Conservation (phyloP, 306 rosid species). For the Trifolium dubium region DNA sequence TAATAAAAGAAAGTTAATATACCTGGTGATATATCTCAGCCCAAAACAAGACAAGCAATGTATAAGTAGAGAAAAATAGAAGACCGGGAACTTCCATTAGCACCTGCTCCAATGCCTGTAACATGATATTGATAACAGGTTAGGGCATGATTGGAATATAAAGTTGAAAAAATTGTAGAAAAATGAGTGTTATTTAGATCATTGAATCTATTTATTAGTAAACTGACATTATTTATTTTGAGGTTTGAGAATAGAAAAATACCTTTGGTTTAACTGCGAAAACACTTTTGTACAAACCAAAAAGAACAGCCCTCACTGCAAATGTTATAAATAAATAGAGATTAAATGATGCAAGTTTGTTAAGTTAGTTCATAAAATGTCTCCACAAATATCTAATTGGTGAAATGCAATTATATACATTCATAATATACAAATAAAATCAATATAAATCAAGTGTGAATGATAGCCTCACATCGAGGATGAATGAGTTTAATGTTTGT, state of each 20-base stretch:
- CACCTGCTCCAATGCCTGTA: constrained; percentile 65
- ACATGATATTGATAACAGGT: constrained; percentile 30
- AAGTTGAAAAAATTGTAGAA: neutral
- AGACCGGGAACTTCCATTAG: constrained; percentile 83
- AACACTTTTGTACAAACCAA: constrained; percentile 63
- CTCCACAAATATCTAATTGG: neutral
- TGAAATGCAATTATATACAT: neutral
- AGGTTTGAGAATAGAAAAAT: constrained; percentile 32
- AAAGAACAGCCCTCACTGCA: constrained; percentile 72
- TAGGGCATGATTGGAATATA: constrained; percentile 14
- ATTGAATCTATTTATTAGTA: no score
- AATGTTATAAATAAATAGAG: constrained; percentile 21
- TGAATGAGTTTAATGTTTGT: neutral
- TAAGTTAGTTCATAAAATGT: neutral
- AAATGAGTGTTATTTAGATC: constrained; percentile 3
- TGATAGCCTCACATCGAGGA: neutral
- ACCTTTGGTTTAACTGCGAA: constrained; percentile 66
- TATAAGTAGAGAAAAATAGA: constrained; percentile 80
- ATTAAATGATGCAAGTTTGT: neutral
- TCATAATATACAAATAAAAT: no score
- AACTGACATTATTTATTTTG: neutral
- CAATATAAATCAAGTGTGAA: neutral
- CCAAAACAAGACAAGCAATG: constrained; percentile 81
- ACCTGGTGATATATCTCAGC: constrained; percentile 90
- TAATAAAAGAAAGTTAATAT: constrained; percentile 34